Percentiles rank a stretch among this genome's conserved stretches.
Evolutionary conservation across 805 yeast genomes (phyloP).

Genomic region (Priceomyces fermenticarens): DNA sequence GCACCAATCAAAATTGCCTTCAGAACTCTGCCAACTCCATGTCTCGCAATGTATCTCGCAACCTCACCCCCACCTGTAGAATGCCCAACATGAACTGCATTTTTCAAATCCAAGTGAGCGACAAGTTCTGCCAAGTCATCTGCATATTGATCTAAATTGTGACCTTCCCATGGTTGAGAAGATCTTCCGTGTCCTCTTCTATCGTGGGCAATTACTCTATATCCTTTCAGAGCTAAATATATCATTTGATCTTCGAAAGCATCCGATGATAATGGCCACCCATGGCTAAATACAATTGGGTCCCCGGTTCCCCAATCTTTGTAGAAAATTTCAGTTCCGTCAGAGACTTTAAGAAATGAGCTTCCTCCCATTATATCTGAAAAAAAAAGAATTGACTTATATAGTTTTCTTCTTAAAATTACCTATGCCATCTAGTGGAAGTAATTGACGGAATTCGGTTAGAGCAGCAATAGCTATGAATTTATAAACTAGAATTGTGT

Average conservation of each 20-base stretch:
- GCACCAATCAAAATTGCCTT: constrained; percentile 15
- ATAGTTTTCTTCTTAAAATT: too few relatives aligned
- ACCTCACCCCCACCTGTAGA: constrained; percentile 19
- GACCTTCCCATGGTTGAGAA: constrained; percentile 16
- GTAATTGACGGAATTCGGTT: too few relatives aligned
- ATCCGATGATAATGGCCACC: constrained; percentile 15
- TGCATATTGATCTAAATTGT: constrained; percentile 15
- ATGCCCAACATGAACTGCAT: constrained; percentile 13
- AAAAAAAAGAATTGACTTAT: background rate
- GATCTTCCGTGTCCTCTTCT: constrained; percentile 16
- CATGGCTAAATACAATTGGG: constrained; percentile 15
- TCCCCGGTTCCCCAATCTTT: constrained; percentile 15
- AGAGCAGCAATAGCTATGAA: too few relatives aligned
- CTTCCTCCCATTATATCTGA: constrained; percentile 9
- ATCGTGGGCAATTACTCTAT: constrained; percentile 15
- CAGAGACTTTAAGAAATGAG: constrained; percentile 7
- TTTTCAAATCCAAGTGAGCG: constrained; percentile 10
- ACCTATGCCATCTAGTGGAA: too few relatives aligned
- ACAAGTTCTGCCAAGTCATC: constrained; percentile 17
- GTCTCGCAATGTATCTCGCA: constrained; percentile 12
- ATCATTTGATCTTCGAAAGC: constrained; percentile 16
- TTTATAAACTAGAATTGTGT: too few relatives aligned
- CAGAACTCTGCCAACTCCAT: constrained; percentile 11
- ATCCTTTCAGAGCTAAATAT: constrained; percentile 14
- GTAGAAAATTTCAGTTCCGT: constrained; percentile 14